Base-by-base conservation (phyloP, 257 asterid species). In the Phtheirospermum japonicum region DNA sequence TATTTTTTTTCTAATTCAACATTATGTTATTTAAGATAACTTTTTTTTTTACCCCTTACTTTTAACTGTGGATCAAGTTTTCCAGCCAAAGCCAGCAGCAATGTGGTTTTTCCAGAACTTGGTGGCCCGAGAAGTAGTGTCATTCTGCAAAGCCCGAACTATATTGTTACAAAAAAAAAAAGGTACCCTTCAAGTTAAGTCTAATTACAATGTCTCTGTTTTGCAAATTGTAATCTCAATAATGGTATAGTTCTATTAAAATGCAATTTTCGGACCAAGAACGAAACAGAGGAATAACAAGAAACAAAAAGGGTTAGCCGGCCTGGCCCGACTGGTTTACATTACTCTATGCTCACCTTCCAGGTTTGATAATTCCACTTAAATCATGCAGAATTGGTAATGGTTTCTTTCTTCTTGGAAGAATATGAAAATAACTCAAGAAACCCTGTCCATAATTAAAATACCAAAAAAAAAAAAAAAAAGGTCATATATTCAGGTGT, bases 121-220 rank as follows among this genome's bases (percentile, higher is more conserved):
- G 98, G 98, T 4, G 98, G 98, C 50, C 96, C 98, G 57, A 91
- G 61, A 61, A 91, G 96, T 65, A 91, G 74, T 0, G 90, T 75
- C 91, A 85, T 76, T 73, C 97, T 89, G 73, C 76, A 63, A 58
- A 71, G 61, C 16, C 49, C 46, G 40, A 46, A 77, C 68, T 6
- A 26, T 6, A 26, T 9, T 28, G 5, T 51, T 23, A 23, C n/a
- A 2, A 50, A 10, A 6, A 4, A 51, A 11, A 2, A 51, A 23
- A 50, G 2, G 30, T 8, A 9, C 5, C 13, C 32, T 19, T 19
- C 12, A 2, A 10, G 56, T 18, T 7, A 9, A 42, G 40, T 34
- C 40, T 34, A 34, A 34, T 34, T 34, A 34, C 28, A 23, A 23
- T 23, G 28, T 23, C 28, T 23, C 28, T 23, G 28, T 23, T 23